Conservation (phyloP, 2,329 filamentous ascomycete genomes). For the Chrysoporthe cubensis region DNA sequence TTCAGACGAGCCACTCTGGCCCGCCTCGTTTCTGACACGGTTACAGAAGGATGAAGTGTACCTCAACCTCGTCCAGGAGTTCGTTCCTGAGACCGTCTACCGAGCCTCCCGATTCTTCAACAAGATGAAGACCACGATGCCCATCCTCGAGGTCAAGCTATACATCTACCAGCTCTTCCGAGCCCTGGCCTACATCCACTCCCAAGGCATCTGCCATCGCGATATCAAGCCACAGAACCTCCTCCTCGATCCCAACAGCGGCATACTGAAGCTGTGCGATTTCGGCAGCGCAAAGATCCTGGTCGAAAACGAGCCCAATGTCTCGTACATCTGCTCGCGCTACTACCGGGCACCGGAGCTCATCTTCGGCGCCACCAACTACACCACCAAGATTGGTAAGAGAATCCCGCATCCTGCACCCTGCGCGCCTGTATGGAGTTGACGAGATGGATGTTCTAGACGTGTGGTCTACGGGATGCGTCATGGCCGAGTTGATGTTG, state of each 20-base stretch:
- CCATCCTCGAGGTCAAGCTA: constrained; percentile 96
- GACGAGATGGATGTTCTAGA: constrained; percentile 58
- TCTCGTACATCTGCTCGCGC: constrained; percentile 98
- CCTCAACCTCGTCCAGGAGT: constrained; percentile 96
- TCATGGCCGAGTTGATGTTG: constrained; percentile 99
- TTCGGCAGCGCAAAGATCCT: constrained; percentile 99
- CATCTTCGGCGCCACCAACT: constrained; percentile 98
- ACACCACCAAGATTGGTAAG: constrained; percentile 99
- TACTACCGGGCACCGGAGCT: constrained; percentile 98
- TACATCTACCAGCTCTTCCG: constrained; percentile 99
- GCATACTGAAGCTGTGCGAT: constrained; percentile 95
- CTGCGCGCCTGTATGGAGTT: neutral
- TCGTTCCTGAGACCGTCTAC: constrained; percentile 97
- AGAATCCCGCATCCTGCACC: constrained; percentile 16
- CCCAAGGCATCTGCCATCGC: constrained; percentile 97
- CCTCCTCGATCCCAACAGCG: constrained; percentile 86
- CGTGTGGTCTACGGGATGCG: constrained; percentile 98
- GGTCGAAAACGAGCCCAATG: constrained; percentile 97
- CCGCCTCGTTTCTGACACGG: constrained; percentile 22
- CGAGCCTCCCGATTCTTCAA: constrained; percentile 98
- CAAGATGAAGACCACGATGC: constrained; percentile 99
- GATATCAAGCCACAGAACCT: constrained; percentile 99
- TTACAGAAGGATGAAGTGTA: constrained; percentile 95
- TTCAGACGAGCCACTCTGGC: constrained; percentile 23
- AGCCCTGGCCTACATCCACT: constrained; percentile 97